Evolutionary conservation across 2,329 filamentous ascomycete genomes (phyloP), one percentile per base, ranked within the genome.

Genomic region (Fonsecaea pedrosoi): DNA sequence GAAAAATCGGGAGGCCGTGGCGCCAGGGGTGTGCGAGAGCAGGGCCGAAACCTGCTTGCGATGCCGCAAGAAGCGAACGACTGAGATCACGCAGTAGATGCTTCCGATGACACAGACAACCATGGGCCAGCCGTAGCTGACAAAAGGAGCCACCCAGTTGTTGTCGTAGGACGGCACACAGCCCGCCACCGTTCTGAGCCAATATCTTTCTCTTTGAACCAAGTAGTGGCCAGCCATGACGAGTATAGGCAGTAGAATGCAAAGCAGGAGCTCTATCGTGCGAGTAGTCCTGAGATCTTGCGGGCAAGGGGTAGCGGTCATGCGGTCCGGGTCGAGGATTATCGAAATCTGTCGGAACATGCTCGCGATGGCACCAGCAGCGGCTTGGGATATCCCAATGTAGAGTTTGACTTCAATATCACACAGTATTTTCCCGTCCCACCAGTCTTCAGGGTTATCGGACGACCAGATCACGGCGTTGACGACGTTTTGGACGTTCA

Each of bases 401-500:
- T 84, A 81, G 38, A 91, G 73, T 68, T 88, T 87, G 62, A 84
- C 80, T 71, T 90, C 82, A 57, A 91, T 78, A 74, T 92, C 89
- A 77, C 89, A 92, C 65, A 89, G 83, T 2, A 82, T 83, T 4
- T 75, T 73, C 4, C 89, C 89, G 65, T 83, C 76, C 82, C 83
- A 91, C 83, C 85, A 87, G 5, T 78, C 75, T 0, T 73, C 42
- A 12, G 84, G 72, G 69, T 89, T 79, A 69, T 89, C 86, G 7
- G 81, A 84, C 0, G 84, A 83, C 89, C 89, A 92, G 67, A 90
- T 83, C 58, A 89, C 75, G 1, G 87, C 81, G 73, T 91, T 91
- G 79, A 87, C 76, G 69, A 87, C 81, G 70, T 82, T 85, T 74
- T 85, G 82, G 61, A 88, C 64, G 72, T 89, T 89, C 65, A 83